Percentiles rank a stretch among this genome's conserved stretches.
phyloP scores from a whole-genome alignment of 2,329 filamentous ascomycete genomes.

The Sporothrix pseudoabietina region DNA sequence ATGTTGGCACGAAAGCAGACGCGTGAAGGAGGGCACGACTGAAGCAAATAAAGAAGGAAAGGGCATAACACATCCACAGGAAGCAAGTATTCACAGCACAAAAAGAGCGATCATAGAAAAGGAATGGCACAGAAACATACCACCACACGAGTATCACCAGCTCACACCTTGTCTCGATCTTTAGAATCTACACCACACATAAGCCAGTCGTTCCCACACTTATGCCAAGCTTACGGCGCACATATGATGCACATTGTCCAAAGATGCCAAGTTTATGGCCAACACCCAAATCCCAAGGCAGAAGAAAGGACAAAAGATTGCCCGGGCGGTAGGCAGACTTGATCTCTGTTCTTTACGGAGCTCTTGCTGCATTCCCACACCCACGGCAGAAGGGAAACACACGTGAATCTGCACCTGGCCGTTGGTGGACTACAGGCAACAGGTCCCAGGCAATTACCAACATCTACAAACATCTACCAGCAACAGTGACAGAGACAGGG shows the following conservation, averaged over 20 bases:
- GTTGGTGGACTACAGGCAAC: neutral
- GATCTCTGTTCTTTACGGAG: neutral
- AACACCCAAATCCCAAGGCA: neutral
- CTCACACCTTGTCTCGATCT: neutral
- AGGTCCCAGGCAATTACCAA: neutral
- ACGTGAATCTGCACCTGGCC: neutral
- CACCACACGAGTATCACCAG: neutral
- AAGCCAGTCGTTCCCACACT: neutral
- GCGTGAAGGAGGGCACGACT: neutral
- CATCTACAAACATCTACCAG: no score
- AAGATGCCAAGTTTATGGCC: neutral
- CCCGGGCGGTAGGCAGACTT: neutral
- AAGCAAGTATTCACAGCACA: neutral
- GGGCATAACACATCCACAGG: no score
- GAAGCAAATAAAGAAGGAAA: no score
- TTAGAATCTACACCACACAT: neutral
- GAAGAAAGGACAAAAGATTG: conserved; percentile 23
- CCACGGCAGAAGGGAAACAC: neutral
- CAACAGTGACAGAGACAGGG: neutral
- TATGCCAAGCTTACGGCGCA: neutral
- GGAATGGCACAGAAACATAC: neutral
- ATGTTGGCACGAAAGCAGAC: conserved; percentile 1
- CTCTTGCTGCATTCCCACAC: neutral
- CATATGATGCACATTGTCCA: neutral
- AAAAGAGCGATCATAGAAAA: neutral